phyloP scores from a whole-genome alignment of 805 yeast genomes.

The Ogataea naganishii region DNA sequence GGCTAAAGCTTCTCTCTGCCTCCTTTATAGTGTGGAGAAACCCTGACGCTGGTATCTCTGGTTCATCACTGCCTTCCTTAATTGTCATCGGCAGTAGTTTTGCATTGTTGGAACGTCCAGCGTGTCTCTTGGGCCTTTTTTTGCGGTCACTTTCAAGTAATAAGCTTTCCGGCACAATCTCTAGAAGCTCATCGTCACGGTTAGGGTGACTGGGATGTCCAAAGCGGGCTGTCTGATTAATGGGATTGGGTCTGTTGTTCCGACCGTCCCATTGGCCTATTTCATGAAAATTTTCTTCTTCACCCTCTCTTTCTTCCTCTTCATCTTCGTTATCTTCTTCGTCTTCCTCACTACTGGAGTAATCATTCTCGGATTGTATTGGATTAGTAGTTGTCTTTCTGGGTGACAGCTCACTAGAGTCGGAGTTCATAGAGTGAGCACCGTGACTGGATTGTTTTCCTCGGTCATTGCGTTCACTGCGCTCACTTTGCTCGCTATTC shows the following conservation, averaged over 20 bases:
- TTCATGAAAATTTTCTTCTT: constrained; percentile 14
- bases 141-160: constrained; percentile 12
- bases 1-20: constrained; percentile 11
- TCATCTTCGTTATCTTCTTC: background rate
- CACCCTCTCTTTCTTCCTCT: constrained; percentile 10
- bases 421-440: background rate
- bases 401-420: background rate
- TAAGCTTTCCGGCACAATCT: constrained; percentile 19
- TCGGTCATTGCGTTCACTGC: too few species aligned
- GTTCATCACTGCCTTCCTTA: background rate
- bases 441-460: constrained; percentile 14
- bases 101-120: background rate
- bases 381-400: background rate
- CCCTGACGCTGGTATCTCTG: background rate
- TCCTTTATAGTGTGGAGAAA: constrained; percentile 9
- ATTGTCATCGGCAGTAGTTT: constrained; percentile 1
- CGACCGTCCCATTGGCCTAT: constrained; percentile 10
- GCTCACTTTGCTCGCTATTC: too few species aligned
- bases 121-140: background rate
- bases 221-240: constrained; percentile 7
- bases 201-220: constrained; percentile 6
- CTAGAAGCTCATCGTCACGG: constrained; percentile 19
- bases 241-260: background rate
- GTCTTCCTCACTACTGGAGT: constrained; percentile 1
- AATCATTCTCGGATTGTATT: constrained; percentile 1